phyloP scores from a whole-genome alignment of 805 yeast species.

The Pichia pseudocactophila region DNA sequence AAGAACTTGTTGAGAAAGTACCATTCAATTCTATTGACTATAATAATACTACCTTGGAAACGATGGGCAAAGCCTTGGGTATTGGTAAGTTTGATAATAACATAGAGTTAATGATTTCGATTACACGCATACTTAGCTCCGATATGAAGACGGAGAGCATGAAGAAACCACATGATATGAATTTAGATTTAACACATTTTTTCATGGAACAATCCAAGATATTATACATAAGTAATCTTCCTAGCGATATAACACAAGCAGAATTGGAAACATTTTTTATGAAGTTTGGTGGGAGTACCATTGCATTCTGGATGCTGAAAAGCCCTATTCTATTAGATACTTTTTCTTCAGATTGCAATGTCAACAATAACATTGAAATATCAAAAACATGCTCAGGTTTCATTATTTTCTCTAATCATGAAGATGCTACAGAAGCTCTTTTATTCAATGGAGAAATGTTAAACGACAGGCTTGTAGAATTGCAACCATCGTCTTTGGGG shows the following conservation, averaged over 20 bases:
- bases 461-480: slow-evolving; percentile 69
- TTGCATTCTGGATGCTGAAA: slow-evolving; percentile 76
- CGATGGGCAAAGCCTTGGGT: slow-evolving; percentile 3
- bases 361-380: slow-evolving; percentile 21
- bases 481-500: slow-evolving; percentile 74
- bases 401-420: slow-evolving; percentile 77
- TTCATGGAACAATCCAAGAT: slow-evolving; percentile 65
- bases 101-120: slow-evolving; percentile 1
- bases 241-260: slow-evolving; percentile 80
- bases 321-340: slow-evolving; percentile 4
- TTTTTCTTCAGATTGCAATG: not conserved
- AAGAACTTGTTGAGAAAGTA: slow-evolving; percentile 25
- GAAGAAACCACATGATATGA: slow-evolving; percentile 66
- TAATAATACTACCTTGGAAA: not conserved
- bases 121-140: not conserved
- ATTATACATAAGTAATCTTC: slow-evolving; percentile 71
- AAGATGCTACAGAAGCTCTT: slow-evolving; percentile 73
- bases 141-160: slow-evolving; percentile 27
- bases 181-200: slow-evolving; percentile 63
- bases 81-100: not conserved
- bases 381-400: slow-evolving; percentile 52
- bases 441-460: slow-evolving; percentile 68
- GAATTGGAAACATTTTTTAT: slow-evolving; percentile 89
- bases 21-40: slow-evolving; percentile 5
- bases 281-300: slow-evolving; percentile 76